Percentiles rank a stretch among this genome's conserved stretches.
phyloP scores from a whole-genome alignment of 805 yeast species.

The Metschnikowia lochheadii region DNA sequence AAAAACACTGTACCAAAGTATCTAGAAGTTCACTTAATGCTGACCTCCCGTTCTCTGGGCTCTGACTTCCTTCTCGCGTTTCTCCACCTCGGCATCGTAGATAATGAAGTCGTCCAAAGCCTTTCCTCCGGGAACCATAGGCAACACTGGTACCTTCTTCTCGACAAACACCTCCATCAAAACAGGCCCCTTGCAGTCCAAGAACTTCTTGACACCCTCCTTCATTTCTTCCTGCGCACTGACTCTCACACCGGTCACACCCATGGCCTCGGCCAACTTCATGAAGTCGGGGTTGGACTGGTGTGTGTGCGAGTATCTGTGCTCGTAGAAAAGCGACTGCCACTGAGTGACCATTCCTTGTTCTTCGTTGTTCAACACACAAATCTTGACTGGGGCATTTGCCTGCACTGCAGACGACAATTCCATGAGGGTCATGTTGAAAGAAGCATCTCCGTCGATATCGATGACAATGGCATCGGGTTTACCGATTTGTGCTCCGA shows the following conservation, averaged over 20 bases:
- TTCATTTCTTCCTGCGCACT: constrained; percentile 58
- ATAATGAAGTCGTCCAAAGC: constrained; percentile 88
- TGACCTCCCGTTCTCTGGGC: constrained; percentile 68
- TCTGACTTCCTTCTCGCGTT: constrained; percentile 64
- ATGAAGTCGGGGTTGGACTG: constrained; percentile 92
- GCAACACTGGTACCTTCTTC: constrained; percentile 91
- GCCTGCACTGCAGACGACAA: constrained; percentile 93
- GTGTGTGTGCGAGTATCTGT: constrained; percentile 97
- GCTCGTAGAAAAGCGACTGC: constrained; percentile 96
- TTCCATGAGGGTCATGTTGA: constrained; percentile 95
- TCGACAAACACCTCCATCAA: constrained; percentile 88
- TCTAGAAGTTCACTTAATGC: constrained; percentile 36
- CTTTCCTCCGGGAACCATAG: constrained; percentile 97
- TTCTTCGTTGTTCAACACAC: constrained; percentile 93
- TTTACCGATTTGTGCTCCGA: constrained; percentile 95
- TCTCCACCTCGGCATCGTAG: constrained; percentile 80
- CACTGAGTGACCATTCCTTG: constrained; percentile 99
- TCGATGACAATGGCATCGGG: constrained; percentile 95
- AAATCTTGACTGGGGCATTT: constrained; percentile 81
- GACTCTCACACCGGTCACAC: constrained; percentile 76
- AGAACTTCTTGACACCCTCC: constrained; percentile 53
- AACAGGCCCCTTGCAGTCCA: constrained; percentile 77
- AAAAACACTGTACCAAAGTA: no score
- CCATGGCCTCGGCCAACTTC: constrained; percentile 93
- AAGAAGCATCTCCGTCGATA: constrained; percentile 98